phyloP scores from a whole-genome alignment of 2,329 filamentous ascomycete species.

The Phaeosphaeria sp. region DNA sequence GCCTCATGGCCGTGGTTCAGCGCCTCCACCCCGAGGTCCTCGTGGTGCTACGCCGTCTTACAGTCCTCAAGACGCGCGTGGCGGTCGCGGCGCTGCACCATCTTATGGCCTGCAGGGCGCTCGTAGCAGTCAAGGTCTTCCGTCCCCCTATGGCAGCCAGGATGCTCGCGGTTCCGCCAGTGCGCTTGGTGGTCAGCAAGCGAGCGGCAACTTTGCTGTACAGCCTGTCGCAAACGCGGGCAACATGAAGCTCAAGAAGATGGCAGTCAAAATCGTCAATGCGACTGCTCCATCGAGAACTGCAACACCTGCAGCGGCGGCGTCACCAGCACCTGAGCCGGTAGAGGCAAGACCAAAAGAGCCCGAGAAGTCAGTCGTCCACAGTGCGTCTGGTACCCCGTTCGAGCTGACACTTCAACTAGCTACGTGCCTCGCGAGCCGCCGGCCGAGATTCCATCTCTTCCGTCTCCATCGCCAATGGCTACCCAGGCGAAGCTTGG shows the following conservation, averaged over 20 bases:
- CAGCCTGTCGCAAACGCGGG: constrained; percentile 24
- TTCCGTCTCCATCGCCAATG: neutral
- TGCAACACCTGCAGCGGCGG: neutral
- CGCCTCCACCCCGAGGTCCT: neutral
- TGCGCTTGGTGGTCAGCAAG: neutral
- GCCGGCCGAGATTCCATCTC: neutral
- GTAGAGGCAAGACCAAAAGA: constrained; percentile 12
- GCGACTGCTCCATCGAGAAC: constrained; percentile 12
- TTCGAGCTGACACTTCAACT: neutral
- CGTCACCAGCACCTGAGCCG: constrained; percentile 5
- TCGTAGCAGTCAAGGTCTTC: neutral
- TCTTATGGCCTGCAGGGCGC: neutral
- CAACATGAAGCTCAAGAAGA: constrained; percentile 38
- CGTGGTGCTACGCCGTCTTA: neutral
- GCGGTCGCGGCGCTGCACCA: neutral
- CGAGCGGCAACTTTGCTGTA: constrained; percentile 23
- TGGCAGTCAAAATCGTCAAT: constrained; percentile 33
- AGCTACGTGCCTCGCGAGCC: neutral
- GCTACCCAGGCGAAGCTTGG: constrained; percentile 5
- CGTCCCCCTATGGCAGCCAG: neutral
- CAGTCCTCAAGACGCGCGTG: constrained; percentile 2
- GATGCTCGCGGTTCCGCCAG: neutral
- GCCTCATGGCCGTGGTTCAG: constrained; percentile 15
- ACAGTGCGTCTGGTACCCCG: too few relatives aligned
- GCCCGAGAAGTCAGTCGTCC: constrained; percentile 22